Evolutionary conservation across 805 yeast genomes (phyloP), one percentile per base, ranked within the genome.

Genomic region (Lipomyces chichibuensis): DNA sequence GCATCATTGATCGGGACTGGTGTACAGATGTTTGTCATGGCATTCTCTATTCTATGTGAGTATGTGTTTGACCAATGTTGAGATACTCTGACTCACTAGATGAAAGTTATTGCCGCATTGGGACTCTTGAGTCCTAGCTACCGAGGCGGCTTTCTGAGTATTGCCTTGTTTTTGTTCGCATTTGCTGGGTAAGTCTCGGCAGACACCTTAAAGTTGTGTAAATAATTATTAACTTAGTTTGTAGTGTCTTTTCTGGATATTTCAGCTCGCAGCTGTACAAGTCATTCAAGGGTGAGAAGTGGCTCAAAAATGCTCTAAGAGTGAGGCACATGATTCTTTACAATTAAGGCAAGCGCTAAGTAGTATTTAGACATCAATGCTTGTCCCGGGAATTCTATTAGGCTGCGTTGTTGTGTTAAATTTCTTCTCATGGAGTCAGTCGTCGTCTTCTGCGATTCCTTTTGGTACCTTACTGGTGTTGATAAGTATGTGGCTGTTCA

Each of bases 401-500:
- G 65, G 83, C 0, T 80, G 85, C 1, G 80, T 88, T 0, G 75
- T 89, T 29, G 74, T 85, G 29, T 77, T 90, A 66, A 92, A 91
- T 75, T 79, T 85, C 67, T 84, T 92, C 64, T 87, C 90, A 9
- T 90, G 93, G 91, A 88, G 88, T 1, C 84, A 87, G 71, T 88
- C 88, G 69, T 87, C 95, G 0, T 87, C 95, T 0, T 81, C 84
- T 60, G 92, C 94, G 0, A 80, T 91, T 56, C 97, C 97, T 14
- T 88, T 91, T 71, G 89, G 91, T 5, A 88, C 96, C 0, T 83
- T 91, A 25, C 77, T 89, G 7, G 82, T 85, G 1, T 76, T 91
- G 55, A 76, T 89, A n/a, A 70, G 83, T 8, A 77, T 88, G 61
- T 88, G 90, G 76, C 81, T 88, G 55, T 73, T 88, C 14, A 76